These are phyloP conservation scores for Funneliformis caledonium DNA, from an alignment of 371 early-diverging fungal species.

Conservation along the genomic window DNA sequence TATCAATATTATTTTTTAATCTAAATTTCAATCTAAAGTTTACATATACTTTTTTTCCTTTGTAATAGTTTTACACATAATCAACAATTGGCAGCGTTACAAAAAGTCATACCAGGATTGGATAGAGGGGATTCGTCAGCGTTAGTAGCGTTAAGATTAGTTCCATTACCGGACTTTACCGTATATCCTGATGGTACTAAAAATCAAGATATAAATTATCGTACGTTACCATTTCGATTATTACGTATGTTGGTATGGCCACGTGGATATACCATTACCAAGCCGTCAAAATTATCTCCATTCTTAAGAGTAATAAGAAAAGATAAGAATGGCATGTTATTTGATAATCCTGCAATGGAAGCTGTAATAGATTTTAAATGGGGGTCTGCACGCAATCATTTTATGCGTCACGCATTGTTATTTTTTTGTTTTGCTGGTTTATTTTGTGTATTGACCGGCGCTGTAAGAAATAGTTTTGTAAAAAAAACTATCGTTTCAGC, in stretches of 20 bases:
- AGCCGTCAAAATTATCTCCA: slow-evolving; percentile 1
- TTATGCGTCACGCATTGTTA: not conserved
- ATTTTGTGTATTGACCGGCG: not conserved
- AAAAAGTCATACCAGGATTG: slow-evolving; percentile 22
- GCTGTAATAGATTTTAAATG: slow-evolving; percentile 36
- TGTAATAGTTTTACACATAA: not conserved
- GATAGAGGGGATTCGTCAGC: not conserved
- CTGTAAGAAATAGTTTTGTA: not conserved
- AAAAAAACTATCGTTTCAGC: not conserved
- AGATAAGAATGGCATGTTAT: not conserved
- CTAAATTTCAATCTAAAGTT: not conserved
- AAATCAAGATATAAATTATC: not conserved
- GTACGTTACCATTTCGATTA: not conserved
- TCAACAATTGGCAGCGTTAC: not conserved
- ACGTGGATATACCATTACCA: slow-evolving; percentile 2
- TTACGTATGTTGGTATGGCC: slow-evolving; percentile 7
- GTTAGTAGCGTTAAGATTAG: not conserved
- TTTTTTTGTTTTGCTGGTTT: slow-evolving; percentile 10
- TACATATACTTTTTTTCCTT: not conserved
- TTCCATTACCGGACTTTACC: slow-evolving; percentile 23
- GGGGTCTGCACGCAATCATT: slow-evolving; percentile 11
- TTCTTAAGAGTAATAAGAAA: slow-evolving; percentile 1
- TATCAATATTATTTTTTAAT: not conserved
- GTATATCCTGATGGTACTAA: slow-evolving; percentile 8
- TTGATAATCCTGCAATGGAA: slow-evolving; percentile 22